phyloP scores from a whole-genome alignment of 2,329 filamentous ascomycete genomes.

The Colletotrichum sidae region DNA sequence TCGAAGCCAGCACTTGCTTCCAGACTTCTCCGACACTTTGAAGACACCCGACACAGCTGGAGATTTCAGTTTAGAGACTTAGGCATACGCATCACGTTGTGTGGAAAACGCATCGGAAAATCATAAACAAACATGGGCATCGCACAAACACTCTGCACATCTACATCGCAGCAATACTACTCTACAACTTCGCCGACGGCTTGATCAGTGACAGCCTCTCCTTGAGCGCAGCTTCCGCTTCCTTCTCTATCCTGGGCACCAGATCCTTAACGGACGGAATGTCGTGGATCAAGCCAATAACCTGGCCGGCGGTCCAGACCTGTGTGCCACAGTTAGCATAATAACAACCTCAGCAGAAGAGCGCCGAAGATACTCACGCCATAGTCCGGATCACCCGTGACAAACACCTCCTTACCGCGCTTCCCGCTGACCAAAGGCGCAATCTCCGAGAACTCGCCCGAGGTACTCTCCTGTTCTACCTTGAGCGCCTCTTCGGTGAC shows the following conservation, averaged over 20 bases:
- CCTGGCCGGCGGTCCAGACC: constrained; percentile 98
- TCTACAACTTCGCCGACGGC: constrained; percentile 69
- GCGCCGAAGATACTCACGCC: constrained; percentile 71
- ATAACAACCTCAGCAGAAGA: constrained; percentile 31
- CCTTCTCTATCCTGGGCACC: constrained; percentile 79
- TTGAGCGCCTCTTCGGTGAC: constrained; percentile 83
- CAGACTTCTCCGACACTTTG: too few species aligned
- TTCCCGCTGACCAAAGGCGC: constrained; percentile 90
- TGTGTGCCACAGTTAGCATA: constrained; percentile 48
- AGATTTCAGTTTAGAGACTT: too few species aligned
- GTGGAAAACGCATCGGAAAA: background rate
- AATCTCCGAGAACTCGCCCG: constrained; percentile 90
- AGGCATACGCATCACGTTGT: background rate
- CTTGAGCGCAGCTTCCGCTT: constrained; percentile 75
- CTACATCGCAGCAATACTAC: background rate
- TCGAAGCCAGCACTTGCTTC: background rate
- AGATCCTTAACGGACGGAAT: constrained; percentile 80
- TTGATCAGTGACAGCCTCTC: constrained; percentile 68
- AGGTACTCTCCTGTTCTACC: constrained; percentile 84
- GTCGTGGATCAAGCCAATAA: constrained; percentile 89
- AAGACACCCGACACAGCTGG: too few species aligned
- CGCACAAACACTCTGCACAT: constrained; percentile 12
- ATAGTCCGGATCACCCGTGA: constrained; percentile 90
- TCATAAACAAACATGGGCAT: background rate
- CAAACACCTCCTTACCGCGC: constrained; percentile 89